phyloP scores from a whole-genome alignment of 2,329 filamentous ascomycete genomes.

The Trichoderma endophyticum region DNA sequence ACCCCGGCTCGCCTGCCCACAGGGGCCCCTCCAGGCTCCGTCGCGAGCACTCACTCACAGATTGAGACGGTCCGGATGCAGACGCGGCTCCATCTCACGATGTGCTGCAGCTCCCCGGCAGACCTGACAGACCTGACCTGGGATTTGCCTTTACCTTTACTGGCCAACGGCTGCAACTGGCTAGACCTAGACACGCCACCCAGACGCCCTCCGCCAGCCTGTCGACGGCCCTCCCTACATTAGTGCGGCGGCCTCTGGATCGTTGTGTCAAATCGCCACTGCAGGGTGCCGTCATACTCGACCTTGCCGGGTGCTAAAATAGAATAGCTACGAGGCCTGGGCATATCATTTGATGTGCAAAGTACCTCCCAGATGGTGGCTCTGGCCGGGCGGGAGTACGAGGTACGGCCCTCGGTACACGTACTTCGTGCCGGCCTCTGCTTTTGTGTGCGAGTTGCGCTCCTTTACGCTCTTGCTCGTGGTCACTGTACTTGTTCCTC shows the following conservation, averaged over 20 bases:
- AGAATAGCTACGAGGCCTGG: background rate
- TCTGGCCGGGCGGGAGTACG: background rate
- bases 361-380: background rate
- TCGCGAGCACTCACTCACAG: background rate
- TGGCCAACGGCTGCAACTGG: background rate
- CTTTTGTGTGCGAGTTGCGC: background rate
- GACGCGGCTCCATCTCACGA: conserved; percentile 17
- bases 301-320: background rate
- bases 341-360: background rate
- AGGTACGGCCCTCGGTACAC: background rate
- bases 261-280: conserved; percentile 17
- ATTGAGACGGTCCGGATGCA: conserved; percentile 15
- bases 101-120: conserved; percentile 17
- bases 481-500: background rate
- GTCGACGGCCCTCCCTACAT: conserved; percentile 12
- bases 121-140: conserved; percentile 9
- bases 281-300: conserved; percentile 23
- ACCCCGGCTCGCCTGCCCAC: background rate
- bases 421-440: background rate
- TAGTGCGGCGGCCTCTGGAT: conserved; percentile 19
- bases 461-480: background rate
- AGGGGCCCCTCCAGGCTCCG: background rate
- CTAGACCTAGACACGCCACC: conserved; percentile 14
- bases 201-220: conserved; percentile 15
- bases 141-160: background rate